Percentiles rank a stretch among this genome's conserved stretches.
These are phyloP conservation scores for Petunia axillaris DNA, from an alignment of 257 asterid genomes.

Conservation along the genomic window DNA sequence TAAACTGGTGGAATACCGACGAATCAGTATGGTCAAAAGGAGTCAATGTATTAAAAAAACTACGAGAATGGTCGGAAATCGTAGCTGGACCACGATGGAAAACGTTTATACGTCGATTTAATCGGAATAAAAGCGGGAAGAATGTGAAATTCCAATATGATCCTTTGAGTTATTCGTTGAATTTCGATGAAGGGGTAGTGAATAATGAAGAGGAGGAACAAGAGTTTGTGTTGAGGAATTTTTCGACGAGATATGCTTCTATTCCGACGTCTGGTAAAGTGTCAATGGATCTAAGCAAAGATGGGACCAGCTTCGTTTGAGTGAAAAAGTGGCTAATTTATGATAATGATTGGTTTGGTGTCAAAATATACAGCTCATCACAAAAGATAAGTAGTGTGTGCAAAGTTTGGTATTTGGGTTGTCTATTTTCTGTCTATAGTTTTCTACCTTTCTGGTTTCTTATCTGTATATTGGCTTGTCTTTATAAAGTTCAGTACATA, in stretches of 20 bases:
- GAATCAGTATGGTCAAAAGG: constrained; percentile 59
- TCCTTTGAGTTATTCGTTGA: constrained; percentile 73
- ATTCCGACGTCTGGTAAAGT: constrained; percentile 45
- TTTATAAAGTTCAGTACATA: not conserved
- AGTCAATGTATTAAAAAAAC: constrained; percentile 58
- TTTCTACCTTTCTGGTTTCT: not conserved
- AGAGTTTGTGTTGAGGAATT: constrained; percentile 50
- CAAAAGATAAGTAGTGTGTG: constrained; percentile 21
- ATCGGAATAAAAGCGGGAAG: constrained; percentile 55
- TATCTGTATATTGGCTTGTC: not conserved
- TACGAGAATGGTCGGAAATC: constrained; percentile 89
- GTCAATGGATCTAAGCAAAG: constrained; percentile 60
- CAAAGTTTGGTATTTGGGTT: not conserved
- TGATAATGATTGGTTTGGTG: not conserved
- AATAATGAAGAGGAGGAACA: constrained; percentile 53
- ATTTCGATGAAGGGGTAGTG: constrained; percentile 79
- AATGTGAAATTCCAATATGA: constrained; percentile 65
- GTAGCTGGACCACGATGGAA: constrained; percentile 89
- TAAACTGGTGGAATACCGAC: constrained; percentile 55
- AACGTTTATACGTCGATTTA: constrained; percentile 81
- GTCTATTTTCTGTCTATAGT: not conserved
- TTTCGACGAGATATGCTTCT: constrained; percentile 76
- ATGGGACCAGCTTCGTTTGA: constrained; percentile 56
- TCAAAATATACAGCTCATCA: not conserved
- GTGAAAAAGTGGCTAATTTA: not conserved